These are phyloP conservation scores for Coemansia brasiliensis DNA, from an alignment of 192 early-diverging fungal species.

Conservation along the genomic window DNA sequence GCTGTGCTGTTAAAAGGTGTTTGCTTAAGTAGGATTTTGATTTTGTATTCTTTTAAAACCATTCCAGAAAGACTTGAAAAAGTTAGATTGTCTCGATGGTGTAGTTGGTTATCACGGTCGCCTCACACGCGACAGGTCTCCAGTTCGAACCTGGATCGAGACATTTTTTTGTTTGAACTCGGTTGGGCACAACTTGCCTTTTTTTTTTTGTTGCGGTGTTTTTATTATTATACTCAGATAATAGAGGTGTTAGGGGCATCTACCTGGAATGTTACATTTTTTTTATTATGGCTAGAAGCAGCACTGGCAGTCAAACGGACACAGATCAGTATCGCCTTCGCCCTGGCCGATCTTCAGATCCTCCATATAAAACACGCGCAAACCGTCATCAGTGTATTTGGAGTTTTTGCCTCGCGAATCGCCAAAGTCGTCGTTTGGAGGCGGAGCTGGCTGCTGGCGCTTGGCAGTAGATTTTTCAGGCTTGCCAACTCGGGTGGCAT, in stretches of 20 bases:
- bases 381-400: constrained; percentile 50
- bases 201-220: no score
- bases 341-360: constrained; percentile 47
- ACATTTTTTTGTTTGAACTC: constrained; percentile 12
- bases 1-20: no score
- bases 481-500: constrained; percentile 23
- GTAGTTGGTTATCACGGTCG: constrained; percentile 15
- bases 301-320: constrained; percentile 50
- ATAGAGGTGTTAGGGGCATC: no score
- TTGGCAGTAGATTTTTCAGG: neutral
- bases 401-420: constrained; percentile 42
- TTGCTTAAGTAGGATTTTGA: no score
- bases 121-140: constrained; percentile 14
- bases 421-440: constrained; percentile 30
- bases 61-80: no score
- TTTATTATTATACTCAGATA: no score
- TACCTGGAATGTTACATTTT: no score
- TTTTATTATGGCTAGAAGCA: constrained; percentile 21
- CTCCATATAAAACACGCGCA: constrained; percentile 49
- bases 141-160: constrained; percentile 14
- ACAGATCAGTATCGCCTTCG: constrained; percentile 39
- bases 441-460: constrained; percentile 7
- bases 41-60: no score
- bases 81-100: neutral
- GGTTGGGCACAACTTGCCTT: constrained; percentile 6